Base-by-base conservation (phyloP, 768 basidiomycete genomes). In the Tulasnella calospora region DNA sequence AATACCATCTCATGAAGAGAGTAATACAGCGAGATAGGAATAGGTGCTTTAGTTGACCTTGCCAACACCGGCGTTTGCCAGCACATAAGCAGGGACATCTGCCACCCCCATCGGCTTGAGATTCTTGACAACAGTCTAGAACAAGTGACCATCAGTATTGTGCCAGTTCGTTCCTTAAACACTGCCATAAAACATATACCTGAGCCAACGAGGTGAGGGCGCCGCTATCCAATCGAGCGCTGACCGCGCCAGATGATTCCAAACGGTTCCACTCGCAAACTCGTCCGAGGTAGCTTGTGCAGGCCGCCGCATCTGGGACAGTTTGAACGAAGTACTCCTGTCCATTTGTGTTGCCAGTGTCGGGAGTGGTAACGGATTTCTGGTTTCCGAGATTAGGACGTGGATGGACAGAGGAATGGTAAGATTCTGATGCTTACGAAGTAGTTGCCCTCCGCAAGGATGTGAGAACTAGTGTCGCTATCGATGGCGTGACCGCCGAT, bases 241-340 rank as follows among this genome's bases (percentile, higher is more conserved):
- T 67, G 61, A 67, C 61, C 2, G 61, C 12, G n/a, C 61, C 61
- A 5, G 61, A 67, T 1, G 61, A 67, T 35, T 67, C 61, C 6
- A 67, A 15, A 6, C 61, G n/a, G 61, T 67, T 67, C 61, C 61
- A 67, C 30, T 67, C 61, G 61, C 61, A 67, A 67, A 67, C 61
- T 12, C 61, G 61, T 13, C 61, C 61, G 27, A 67, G 61, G 15
- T 67, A 67, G 12, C 23, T n/a, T 27, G 61, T n/a, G 61, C 61
- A 67, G n/a, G 61, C 61, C 21, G 23, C 61, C 9, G 61, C 61
- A 9, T 67, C 61, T 12, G 61, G 6, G 10, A 67, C 61, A 7
- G 61, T 67, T 67, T 67, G 61, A 67, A 67, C 61, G 15, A 67
- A 67, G 12, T 67, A 67, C 33, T 67, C 61, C 27, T 33, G 12